Base-by-base conservation (phyloP, 2,329 filamentous ascomycete genomes). In the Trichoderma sp. region DNA sequence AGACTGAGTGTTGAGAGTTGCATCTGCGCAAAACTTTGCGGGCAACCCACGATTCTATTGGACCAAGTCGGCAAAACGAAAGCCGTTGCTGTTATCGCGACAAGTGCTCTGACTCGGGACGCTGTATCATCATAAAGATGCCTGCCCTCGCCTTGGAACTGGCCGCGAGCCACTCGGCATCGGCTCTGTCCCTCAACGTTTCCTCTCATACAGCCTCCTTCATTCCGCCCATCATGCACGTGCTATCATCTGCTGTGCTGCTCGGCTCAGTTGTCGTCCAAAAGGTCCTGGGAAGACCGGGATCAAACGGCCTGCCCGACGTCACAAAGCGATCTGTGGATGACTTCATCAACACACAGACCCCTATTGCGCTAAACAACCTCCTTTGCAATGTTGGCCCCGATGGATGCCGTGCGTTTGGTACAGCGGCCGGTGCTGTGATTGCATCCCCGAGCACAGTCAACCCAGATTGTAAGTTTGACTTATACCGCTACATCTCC, bases 361-460 rank as follows among this genome's bases (percentile, higher is more conserved):
- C 79, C 17, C 80, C 84, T 8, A 80, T 86, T 71, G 84, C 87
- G 3, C 73, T 87, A 32, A 74, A 78, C 10, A 80, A 84, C 67
- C 78, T 89, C 29, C 75, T 88, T 42, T 87, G 84, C 78, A 89
- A 89, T 73, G 88, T 89, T 70, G 87, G 87, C 4, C 76, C 84
- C 10, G 76, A 76, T 65, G 87, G 87, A 29, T 84, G 84, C 71
- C 77, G 84, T 70, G 81, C 81, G 17, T 68, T 75, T 10, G 84
- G 83, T 2, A 85, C 82, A 5, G 76, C 74, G 37, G 74, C 82
- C 1, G 87, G 87, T 3, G 74, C 84, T 37, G 84, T 89, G 17
- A 78, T 89, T 73, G 87, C 87, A 17, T 84, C 83, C 50, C 87
- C 87, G 4, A 85, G 83, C 70, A 84, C 78, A 39, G 71, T 71